Evolutionary conservation across 2,329 filamentous ascomycete species (phyloP).

Genomic region (Teratosphaeria nubilosa): DNA sequence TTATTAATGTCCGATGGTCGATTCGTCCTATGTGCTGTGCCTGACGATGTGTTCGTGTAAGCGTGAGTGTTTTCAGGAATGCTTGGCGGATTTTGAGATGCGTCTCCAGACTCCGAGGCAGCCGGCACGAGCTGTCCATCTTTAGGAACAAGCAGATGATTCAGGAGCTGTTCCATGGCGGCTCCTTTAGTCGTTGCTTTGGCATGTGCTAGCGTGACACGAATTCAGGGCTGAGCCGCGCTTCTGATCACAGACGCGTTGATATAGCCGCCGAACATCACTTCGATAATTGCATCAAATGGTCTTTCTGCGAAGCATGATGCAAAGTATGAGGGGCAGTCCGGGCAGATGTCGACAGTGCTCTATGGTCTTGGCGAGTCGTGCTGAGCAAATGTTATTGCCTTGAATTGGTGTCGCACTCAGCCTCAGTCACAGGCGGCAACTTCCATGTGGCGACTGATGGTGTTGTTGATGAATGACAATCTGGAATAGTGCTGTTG

Average conservation of each 20-base stretch:
- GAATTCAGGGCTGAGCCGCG: background rate
- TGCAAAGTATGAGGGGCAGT: too few species aligned
- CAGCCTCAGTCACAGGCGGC: too few species aligned
- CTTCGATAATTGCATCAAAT: background rate
- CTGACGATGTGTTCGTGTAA: background rate
- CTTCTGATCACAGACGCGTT: background rate
- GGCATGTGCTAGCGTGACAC: background rate
- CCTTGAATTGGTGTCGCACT: too few species aligned
- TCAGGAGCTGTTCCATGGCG: background rate
- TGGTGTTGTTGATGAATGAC: too few species aligned
- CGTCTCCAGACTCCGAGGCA: slow-evolving; percentile 1
- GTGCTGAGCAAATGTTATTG: too few species aligned
- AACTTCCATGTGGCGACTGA: too few species aligned
- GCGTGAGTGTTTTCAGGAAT: background rate
- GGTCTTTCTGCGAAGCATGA: too few species aligned
- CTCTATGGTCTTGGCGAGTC: too few species aligned
- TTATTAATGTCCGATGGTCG: background rate
- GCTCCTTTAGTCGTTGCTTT: background rate
- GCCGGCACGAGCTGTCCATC: slow-evolving; percentile 10
- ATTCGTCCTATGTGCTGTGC: background rate
- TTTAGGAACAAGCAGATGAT: slow-evolving; percentile 1
- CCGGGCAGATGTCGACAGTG: too few species aligned
- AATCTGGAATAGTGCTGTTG: too few species aligned
- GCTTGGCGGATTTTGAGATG: background rate
- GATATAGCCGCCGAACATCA: background rate